phyloP scores from a whole-genome alignment of 225 moss, liverwort and hornwort genomes.

The Pseudisothecium myosuroides region DNA sequence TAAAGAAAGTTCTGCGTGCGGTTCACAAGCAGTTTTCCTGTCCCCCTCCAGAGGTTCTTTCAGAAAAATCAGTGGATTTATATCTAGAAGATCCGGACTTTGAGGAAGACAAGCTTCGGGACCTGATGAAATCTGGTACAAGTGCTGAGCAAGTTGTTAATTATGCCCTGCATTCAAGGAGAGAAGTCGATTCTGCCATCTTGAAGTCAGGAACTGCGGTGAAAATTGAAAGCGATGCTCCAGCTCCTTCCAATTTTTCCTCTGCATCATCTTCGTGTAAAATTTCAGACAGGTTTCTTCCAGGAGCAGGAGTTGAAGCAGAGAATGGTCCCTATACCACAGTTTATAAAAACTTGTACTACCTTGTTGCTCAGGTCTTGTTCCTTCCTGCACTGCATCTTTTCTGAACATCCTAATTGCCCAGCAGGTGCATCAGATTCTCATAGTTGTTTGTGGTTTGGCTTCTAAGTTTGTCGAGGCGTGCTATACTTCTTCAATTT shows the following conservation, averaged over 20 bases:
- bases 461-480: neutral
- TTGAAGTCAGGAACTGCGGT: slow-evolving; percentile 4
- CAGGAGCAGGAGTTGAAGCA: slow-evolving; percentile 15
- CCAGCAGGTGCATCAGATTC: neutral
- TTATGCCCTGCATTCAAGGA: slow-evolving; percentile 37
- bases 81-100: slow-evolving; percentile 81
- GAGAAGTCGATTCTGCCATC: slow-evolving; percentile 1
- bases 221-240: slow-evolving; percentile 18
- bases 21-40: slow-evolving; percentile 87
- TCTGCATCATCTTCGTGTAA: slow-evolving; percentile 15
- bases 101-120: slow-evolving; percentile 60
- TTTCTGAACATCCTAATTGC: neutral
- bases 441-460: neutral
- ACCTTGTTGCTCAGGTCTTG: slow-evolving; percentile 71
- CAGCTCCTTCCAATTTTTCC: slow-evolving; percentile 11
- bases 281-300: neutral
- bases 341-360: slow-evolving; percentile 81
- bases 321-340: slow-evolving; percentile 37
- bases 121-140: slow-evolving; percentile 44
- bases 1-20: slow-evolving; percentile 84
- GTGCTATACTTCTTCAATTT: neutral
- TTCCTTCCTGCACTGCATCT: neutral
- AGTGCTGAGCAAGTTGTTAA: slow-evolving; percentile 36
- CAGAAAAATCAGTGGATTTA: slow-evolving; percentile 54
- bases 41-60: slow-evolving; percentile 61